phyloP scores from a whole-genome alignment of 768 basidiomycete species.

The Aureoboletus auriporus region DNA sequence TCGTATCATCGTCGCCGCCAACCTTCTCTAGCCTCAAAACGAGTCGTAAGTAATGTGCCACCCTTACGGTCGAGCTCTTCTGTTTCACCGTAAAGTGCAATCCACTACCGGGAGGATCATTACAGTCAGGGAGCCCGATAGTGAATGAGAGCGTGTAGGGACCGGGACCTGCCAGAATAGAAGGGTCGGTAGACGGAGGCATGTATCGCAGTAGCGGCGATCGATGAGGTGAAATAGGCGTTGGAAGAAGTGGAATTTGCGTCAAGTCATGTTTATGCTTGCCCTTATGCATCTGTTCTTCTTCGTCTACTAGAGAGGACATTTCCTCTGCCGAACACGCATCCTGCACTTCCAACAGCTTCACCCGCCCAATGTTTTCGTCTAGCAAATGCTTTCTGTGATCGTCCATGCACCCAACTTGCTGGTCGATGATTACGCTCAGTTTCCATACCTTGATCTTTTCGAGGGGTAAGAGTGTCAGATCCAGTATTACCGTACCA shows the following conservation, averaged over 20 bases:
- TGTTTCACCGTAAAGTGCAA: slow-evolving; percentile 73
- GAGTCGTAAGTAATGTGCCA: slow-evolving; percentile 78
- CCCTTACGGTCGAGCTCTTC: slow-evolving; percentile 61
- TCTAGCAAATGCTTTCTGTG: not conserved
- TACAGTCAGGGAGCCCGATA: slow-evolving; percentile 19
- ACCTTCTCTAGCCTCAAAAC: slow-evolving; percentile 71
- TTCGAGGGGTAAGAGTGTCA: slow-evolving; percentile 80
- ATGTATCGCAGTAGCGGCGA: slow-evolving; percentile 22
- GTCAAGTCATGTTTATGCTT: slow-evolving; percentile 6
- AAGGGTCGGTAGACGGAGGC: slow-evolving; percentile 15
- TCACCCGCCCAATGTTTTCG: slow-evolving; percentile 10
- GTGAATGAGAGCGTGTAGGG: slow-evolving; percentile 17
- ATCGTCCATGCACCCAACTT: slow-evolving; percentile 9
- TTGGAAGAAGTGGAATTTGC: slow-evolving; percentile 24
- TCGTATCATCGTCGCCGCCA: slow-evolving; percentile 68
- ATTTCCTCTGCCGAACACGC: slow-evolving; percentile 11
- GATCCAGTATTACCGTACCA: slow-evolving; percentile 69
- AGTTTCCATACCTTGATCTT: slow-evolving; percentile 84
- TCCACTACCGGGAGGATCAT: slow-evolving; percentile 11
- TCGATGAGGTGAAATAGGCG: slow-evolving; percentile 27
- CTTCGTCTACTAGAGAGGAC: not conserved
- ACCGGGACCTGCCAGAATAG: slow-evolving; percentile 23
- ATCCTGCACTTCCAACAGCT: slow-evolving; percentile 20
- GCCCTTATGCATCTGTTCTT: slow-evolving; percentile 6
- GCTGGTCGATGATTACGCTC: slow-evolving; percentile 66